These are phyloP conservation scores for Carex kokanica DNA, from an alignment of 176 grass and related monocot species.

Conservation along the genomic window DNA sequence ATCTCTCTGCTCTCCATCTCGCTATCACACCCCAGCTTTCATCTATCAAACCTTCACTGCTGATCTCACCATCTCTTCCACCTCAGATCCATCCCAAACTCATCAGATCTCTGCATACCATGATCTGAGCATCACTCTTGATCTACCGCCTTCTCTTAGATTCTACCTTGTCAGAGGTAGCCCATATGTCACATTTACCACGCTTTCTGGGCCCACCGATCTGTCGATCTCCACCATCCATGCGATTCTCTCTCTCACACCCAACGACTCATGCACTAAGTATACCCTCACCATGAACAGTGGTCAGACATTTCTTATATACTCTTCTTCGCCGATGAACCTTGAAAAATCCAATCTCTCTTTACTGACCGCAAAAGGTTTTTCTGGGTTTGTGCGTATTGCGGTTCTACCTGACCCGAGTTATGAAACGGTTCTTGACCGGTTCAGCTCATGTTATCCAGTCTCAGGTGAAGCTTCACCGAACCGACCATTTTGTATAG, in stretches of 20 bases:
- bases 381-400: constrained; percentile 56
- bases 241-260: constrained; percentile 53
- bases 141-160: constrained; percentile 57
- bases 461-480: constrained; percentile 57
- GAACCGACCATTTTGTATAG: constrained; percentile 50
- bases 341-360: constrained; percentile 41
- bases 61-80: constrained; percentile 66
- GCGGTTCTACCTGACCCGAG: constrained; percentile 51
- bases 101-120: constrained; percentile 65
- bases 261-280: constrained; percentile 51
- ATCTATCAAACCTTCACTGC: constrained; percentile 79
- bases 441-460: constrained; percentile 72
- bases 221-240: constrained; percentile 68
- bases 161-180: constrained; percentile 76
- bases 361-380: constrained; percentile 40
- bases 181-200: constrained; percentile 72
- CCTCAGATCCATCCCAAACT: constrained; percentile 24
- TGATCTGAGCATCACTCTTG: constrained; percentile 87
- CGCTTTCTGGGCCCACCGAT: constrained; percentile 31
- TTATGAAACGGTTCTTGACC: constrained; percentile 65
- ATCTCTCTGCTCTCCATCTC: constrained; percentile 63
- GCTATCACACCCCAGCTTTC: constrained; percentile 48
- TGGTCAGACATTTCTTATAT: constrained; percentile 83
- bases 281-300: constrained; percentile 74
- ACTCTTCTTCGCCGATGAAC: constrained; percentile 58